Base-by-base conservation (phyloP, 192 early-diverging fungal species). In the Linnemannia hyalina region DNA sequence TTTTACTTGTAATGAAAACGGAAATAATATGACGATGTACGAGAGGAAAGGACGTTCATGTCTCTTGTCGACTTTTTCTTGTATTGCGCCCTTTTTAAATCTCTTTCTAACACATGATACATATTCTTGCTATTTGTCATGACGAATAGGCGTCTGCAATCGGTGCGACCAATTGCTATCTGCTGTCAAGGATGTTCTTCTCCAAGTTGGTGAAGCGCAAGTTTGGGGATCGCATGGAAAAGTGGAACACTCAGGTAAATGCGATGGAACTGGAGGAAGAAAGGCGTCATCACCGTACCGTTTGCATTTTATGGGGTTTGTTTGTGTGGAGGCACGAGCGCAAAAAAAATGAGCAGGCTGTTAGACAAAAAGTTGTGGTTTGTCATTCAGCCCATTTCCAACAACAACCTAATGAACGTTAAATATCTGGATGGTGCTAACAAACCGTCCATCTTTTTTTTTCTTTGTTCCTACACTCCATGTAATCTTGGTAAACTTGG, bases 181-280 rank as follows among this genome's bases (percentile, higher is more conserved):
- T 92, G 4, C 79, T 93, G 38, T 93, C 92, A 18, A 77, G 88
- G 29, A 83, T 73, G 23, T 81, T 91, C 23, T 91, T 90, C 4
- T 90, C 90, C 73, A 83, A 89, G 23, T 80, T 92, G 23, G 89
- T 93, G 18, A 89, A 88, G 63, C 80, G 85, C 46, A 82, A 89
- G 42, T 90, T 91, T 82, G 91, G 91, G 13, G 88, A 89, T 38
- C 88, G 90, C 29, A 89, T 92, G 78, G 81, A 81, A 15, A 88
- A 89, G 46, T 92, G 91, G 91, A 90, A 91, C 40, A 88, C 90
- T 74, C 89, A 92, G 86, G 88, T 89, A 88, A 75, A 22, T 15
- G 40, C 16, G 1, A 35, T 35, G 35, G 35, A 35, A 35, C 35
- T 35, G 1, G 35, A 35, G 35, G 35, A 35, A 35, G 11, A 13